Evolutionary conservation across 345 rosid genomes (phyloP).

Genomic region (Heritiera littoralis): DNA sequence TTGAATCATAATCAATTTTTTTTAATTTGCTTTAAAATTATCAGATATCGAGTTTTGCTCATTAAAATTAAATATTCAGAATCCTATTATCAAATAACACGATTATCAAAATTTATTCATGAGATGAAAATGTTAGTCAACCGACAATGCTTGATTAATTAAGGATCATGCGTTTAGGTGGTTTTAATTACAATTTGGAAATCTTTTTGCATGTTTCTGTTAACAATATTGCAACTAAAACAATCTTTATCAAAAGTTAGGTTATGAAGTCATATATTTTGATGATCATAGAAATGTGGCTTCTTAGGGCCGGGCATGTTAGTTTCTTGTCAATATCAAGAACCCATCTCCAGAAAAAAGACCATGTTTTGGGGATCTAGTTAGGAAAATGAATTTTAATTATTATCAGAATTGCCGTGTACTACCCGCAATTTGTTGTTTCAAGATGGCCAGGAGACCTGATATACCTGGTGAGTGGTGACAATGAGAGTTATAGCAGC

Average conservation of each 20-base stretch:
- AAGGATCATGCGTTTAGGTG: background rate
- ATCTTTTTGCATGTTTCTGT: background rate
- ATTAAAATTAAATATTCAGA: no score
- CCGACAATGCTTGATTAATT: background rate
- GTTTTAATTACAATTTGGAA: background rate
- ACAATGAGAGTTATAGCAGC: background rate
- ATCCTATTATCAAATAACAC: no score
- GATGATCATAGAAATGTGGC: slow-evolving; percentile 18
- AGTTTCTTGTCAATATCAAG: slow-evolving; percentile 79
- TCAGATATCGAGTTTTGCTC: no score
- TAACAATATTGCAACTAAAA: slow-evolving; percentile 10
- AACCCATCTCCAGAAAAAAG: slow-evolving; percentile 33
- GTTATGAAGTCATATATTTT: background rate
- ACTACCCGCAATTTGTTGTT: slow-evolving; percentile 41
- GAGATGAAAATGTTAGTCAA: background rate
- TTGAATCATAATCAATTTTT: no score
- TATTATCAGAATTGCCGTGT: slow-evolving; percentile 38
- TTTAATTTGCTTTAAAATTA: no score
- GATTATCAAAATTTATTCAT: background rate
- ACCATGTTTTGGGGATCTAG: slow-evolving; percentile 34
- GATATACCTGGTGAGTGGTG: background rate
- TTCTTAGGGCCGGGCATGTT: slow-evolving; percentile 37
- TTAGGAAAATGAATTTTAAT: slow-evolving; percentile 33
- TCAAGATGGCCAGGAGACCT: slow-evolving; percentile 23
- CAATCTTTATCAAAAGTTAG: slow-evolving; percentile 13